Conservation (phyloP, 2,329 filamentous ascomycete species). For the Cryphonectria japonica region DNA sequence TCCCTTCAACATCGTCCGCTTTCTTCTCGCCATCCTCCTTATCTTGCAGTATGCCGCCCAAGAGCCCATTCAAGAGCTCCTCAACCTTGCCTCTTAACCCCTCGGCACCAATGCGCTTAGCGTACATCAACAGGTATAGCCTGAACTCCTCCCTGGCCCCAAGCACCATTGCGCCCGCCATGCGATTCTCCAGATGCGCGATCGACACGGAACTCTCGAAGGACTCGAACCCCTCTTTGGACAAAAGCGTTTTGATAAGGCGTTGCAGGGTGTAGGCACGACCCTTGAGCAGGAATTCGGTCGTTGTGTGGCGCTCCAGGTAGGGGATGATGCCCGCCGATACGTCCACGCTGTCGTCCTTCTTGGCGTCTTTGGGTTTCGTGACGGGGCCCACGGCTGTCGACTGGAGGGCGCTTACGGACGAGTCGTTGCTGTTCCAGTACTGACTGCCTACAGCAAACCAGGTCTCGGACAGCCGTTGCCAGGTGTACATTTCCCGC, state of each 20-base stretch:
- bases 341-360: conserved; percentile 58
- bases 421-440: conserved; percentile 96
- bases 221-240: conserved; percentile 86
- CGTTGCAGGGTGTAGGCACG: conserved; percentile 89
- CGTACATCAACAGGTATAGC: conserved; percentile 96
- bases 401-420: conserved; percentile 78
- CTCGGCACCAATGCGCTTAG: conserved; percentile 91
- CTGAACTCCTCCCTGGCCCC: conserved; percentile 91
- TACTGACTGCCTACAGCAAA: conserved; percentile 98
- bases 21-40: conserved; percentile 43
- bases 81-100: conserved; percentile 87
- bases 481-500: conserved; percentile 85
- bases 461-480: conserved; percentile 94
- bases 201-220: conserved; percentile 92
- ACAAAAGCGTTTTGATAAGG: conserved; percentile 85
- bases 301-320: conserved; percentile 92
- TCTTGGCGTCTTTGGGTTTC: conserved; percentile 50
- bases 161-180: conserved; percentile 84
- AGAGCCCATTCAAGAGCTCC: conserved; percentile 80
- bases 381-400: conserved; percentile 65
- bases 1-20: conserved; percentile 40
- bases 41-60: conserved; percentile 72
- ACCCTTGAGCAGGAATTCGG: conserved; percentile 87
- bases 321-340: conserved; percentile 93
- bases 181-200: conserved; percentile 91